A percentile compares a stretch with the other conserved stretches of the same genome.
Evolutionary conservation across 306 rosid genomes (phyloP).

Genomic region (Gastrolobium bilobum): DNA sequence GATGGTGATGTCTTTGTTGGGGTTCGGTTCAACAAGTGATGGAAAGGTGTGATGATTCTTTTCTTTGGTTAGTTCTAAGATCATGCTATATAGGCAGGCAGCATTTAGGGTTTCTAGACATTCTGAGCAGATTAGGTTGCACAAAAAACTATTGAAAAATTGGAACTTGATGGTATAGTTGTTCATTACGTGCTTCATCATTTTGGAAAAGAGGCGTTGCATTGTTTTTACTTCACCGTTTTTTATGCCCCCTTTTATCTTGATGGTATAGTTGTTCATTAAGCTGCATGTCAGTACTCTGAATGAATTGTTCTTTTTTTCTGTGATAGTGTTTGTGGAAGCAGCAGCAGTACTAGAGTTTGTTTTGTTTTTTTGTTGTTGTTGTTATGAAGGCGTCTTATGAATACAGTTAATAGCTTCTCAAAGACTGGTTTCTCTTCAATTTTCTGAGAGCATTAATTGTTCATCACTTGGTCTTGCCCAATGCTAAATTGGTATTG

Average conservation of each 20-base stretch:
- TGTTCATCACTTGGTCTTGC: constrained; percentile 25
- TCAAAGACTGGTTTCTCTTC: not conserved
- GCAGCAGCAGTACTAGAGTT: constrained; percentile 8
- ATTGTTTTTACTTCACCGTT: constrained; percentile 42
- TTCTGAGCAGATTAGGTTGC: constrained; percentile 23
- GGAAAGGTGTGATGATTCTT: constrained; percentile 34
- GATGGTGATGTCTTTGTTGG: constrained; percentile 62
- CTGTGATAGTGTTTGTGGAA: no score
- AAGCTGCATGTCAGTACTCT: not conserved
- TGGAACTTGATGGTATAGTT: constrained; percentile 6
- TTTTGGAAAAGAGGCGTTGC: constrained; percentile 60
- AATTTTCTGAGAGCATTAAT: not conserved
- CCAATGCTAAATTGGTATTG: not conserved
- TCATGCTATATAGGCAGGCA: constrained; percentile 4
- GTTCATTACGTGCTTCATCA: no score
- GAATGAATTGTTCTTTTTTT: constrained; percentile 1
- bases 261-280: not conserved
- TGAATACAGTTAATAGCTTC: constrained; percentile 21
- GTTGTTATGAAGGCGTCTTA: not conserved
- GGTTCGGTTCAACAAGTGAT: constrained; percentile 18
- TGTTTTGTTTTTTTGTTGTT: not conserved
- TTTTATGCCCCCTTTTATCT: constrained; percentile 35
- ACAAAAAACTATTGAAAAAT: not conserved
- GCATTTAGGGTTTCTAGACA: constrained; percentile 25
- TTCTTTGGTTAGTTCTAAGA: constrained; percentile 37